Evolutionary conservation across 768 basidiomycete genomes (phyloP), one percentile per base, ranked within the genome.

Genomic region (Hypholoma fasciculare): DNA sequence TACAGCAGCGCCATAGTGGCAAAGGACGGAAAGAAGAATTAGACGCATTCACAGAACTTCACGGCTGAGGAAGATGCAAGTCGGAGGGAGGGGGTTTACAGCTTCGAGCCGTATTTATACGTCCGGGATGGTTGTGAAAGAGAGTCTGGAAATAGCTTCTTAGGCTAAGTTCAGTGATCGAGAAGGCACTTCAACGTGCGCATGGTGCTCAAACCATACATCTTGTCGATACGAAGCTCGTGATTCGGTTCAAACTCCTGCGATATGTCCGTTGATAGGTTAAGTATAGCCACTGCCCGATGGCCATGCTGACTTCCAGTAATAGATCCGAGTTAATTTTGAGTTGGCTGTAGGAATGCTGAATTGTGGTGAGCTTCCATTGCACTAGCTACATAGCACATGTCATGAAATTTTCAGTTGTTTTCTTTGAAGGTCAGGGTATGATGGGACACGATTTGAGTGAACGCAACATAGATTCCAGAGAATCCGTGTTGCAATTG

Each of bases 21-120:
- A 71, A 59, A 66, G 68, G 47, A 69, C 61, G 42, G 72, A 71
- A 16, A 74, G 56, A 16, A 76, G 46, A 27, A 66, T 58, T 42
- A 64, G 54, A 51, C 72, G 72, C 76, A 77, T 78, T 34, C 7
- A 19, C 20, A 9, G 36, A 46, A 30, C 17, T 17, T 9, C 8
- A 16, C 20, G 12, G 11, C 20, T 17, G 39, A 27, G n/a, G 17
- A 26, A 37, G 23, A 23, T n/a, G 23, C 3, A 42, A 42, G 16
- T 23, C 27, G 27, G 23, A 16, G 16, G 12, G 16, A 27, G 12
- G 16, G 23, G 3, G 5, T 12, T 27, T 49, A 23, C 14, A 49
- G 48, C 27, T 23, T 26, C 5, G 40, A 12, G 40, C 13, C 40
- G 40, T 27, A 23, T 49, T 49, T 49, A 49, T 49, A 49, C 23